These are phyloP conservation scores for Dittrichia graveolens DNA, from an alignment of 129 eudicot species.

Conservation along the genomic window DNA sequence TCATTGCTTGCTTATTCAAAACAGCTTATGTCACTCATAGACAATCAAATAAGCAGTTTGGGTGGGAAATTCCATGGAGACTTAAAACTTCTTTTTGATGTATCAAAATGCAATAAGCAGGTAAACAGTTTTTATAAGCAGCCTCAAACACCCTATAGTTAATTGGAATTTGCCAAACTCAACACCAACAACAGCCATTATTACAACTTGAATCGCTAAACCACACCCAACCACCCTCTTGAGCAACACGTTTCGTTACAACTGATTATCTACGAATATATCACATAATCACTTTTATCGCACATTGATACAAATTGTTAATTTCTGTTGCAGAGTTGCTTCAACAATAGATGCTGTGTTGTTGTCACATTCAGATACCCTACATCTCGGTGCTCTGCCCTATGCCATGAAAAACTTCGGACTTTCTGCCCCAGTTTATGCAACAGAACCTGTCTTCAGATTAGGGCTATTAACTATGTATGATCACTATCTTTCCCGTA, in stretches of 20 bases:
- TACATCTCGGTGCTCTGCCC: conserved; percentile 89
- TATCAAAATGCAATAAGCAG: no score
- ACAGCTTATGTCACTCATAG: no score
- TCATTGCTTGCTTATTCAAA: no score
- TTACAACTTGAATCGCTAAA: not conserved
- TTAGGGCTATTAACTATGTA: conserved; percentile 88
- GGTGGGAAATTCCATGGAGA: no score
- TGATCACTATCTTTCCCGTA: conserved; percentile 81
- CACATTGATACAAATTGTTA: not conserved
- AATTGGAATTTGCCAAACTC: not conserved
- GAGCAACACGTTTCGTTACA: not conserved
- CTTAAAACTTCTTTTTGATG: no score
- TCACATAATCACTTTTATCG: not conserved
- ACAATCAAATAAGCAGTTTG: no score
- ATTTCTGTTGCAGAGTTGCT: conserved; percentile 69
- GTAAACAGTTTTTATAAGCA: no score
- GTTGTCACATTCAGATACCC: conserved; percentile 84
- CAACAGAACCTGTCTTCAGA: conserved; percentile 85
- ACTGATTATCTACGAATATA: not conserved
- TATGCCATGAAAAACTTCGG: conserved; percentile 87
- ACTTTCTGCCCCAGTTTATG: conserved; percentile 74
- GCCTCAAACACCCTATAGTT: no score
- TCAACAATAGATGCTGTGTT: conserved; percentile 78
- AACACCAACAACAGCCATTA: not conserved
- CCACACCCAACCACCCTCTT: not conserved